Percentiles rank a stretch among this genome's conserved stretches.
These are phyloP conservation scores for Scytalidium lignicola DNA, from an alignment of 2,329 filamentous ascomycete genomes.

Conservation along the genomic window DNA sequence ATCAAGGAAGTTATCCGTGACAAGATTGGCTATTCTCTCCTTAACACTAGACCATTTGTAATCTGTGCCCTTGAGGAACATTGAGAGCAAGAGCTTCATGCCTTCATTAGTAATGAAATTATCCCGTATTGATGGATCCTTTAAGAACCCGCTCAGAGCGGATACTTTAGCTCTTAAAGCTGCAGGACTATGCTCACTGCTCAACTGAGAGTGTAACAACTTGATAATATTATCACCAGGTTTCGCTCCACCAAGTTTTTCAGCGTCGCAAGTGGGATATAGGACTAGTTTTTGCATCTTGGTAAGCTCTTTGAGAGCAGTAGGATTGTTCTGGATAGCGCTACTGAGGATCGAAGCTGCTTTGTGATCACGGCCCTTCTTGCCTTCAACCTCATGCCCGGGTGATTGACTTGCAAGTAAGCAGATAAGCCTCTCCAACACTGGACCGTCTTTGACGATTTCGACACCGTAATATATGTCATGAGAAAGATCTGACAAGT, in stretches of 20 bases:
- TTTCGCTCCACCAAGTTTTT: slow-evolving; percentile 1
- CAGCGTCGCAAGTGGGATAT: slow-evolving; percentile 18
- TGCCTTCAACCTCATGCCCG: slow-evolving; percentile 2
- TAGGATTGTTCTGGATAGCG: slow-evolving; percentile 60
- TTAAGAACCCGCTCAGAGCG: slow-evolving; percentile 52
- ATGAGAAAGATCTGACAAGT: slow-evolving; percentile 59
- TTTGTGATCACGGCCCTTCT: slow-evolving; percentile 24
- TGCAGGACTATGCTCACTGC: slow-evolving; percentile 18
- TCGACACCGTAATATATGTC: slow-evolving; percentile 66
- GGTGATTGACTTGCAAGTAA: slow-evolving; percentile 37
- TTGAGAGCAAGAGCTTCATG: slow-evolving; percentile 48
- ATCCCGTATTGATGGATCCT: slow-evolving; percentile 44
- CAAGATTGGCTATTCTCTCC: slow-evolving; percentile 51
- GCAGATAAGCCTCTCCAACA: slow-evolving; percentile 52
- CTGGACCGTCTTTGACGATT: slow-evolving; percentile 50
- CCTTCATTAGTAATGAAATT: slow-evolving; percentile 52
- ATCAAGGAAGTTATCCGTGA: slow-evolving; percentile 64
- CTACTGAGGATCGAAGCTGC: slow-evolving; percentile 54
- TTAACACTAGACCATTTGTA: slow-evolving; percentile 44
- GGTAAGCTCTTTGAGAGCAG: slow-evolving; percentile 48
- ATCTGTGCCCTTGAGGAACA: slow-evolving; percentile 42
- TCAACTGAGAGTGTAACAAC: slow-evolving; percentile 18
- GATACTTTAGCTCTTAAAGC: slow-evolving; percentile 34
- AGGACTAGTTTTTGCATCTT: slow-evolving; percentile 37
- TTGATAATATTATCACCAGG: slow-evolving; percentile 15